A percentile compares a stretch with the other conserved stretches of the same genome.
Conservation (phyloP, 2,329 filamentous ascomycete genomes). For the Apiospora hydei region DNA sequence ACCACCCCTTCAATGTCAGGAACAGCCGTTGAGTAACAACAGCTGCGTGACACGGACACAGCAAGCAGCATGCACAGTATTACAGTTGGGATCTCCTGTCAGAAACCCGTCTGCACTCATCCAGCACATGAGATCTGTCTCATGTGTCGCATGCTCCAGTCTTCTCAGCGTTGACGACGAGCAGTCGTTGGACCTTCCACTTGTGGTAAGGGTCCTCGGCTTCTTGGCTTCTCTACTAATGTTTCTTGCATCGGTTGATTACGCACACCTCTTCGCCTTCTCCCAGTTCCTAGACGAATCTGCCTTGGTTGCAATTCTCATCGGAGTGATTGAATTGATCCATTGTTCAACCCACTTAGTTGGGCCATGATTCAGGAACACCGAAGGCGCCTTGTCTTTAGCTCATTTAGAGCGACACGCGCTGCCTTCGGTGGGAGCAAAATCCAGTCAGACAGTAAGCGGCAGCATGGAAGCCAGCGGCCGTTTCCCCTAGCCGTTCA, state of each 20-base stretch:
- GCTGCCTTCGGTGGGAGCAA: neutral
- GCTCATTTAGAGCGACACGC: neutral
- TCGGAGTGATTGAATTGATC: neutral
- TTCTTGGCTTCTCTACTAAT: no score
- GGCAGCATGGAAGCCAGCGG: neutral
- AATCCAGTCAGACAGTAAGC: neutral
- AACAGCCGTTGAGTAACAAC: neutral
- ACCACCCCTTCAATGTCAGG: neutral
- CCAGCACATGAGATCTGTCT: conserved; percentile 21
- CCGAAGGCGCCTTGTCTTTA: neutral
- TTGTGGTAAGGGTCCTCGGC: neutral
- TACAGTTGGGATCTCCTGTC: conserved; percentile 1
- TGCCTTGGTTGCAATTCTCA: neutral
- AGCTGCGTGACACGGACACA: neutral
- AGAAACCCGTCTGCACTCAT: conserved; percentile 1
- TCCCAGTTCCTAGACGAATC: neutral
- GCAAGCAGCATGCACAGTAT: neutral
- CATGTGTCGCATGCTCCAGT: conserved; percentile 18
- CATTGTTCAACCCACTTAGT: neutral
- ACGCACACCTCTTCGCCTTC: neutral
- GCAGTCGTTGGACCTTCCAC: neutral
- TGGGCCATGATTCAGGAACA: neutral
- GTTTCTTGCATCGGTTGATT: neutral
- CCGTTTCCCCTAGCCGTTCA: neutral
- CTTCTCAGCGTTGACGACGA: neutral